Percentiles rank a stretch among this genome's conserved stretches.
Conservation (phyloP, 306 rosid genomes). For the Quercus alba region DNA sequence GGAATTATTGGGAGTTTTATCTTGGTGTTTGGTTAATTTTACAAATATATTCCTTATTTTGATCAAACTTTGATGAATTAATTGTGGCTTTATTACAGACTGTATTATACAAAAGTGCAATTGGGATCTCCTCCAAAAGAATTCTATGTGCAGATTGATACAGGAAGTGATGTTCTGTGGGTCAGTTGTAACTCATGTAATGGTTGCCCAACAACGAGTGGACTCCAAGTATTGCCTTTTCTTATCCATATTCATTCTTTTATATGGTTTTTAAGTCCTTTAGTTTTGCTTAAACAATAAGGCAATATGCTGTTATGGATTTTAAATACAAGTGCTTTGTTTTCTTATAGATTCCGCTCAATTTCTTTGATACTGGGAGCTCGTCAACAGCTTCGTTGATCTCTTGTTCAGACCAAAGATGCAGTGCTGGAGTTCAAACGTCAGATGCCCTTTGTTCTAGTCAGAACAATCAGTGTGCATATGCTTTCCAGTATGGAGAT, state of each 20-base stretch:
- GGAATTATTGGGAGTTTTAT: not conserved
- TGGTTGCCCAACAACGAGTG: constrained; percentile 90
- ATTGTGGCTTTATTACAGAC: constrained; percentile 46
- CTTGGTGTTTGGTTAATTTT: too few species aligned
- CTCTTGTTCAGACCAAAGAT: constrained; percentile 78
- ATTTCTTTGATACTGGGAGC: constrained; percentile 60
- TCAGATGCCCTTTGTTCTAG: constrained; percentile 69
- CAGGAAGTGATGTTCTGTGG: constrained; percentile 98
- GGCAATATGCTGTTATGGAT: not conserved
- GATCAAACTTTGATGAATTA: not conserved
- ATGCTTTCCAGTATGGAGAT: constrained; percentile 91
- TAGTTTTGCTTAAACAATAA: constrained; percentile 1
- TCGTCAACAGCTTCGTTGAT: constrained; percentile 71
- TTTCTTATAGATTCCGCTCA: constrained; percentile 62
- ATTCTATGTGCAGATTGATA: constrained; percentile 90
- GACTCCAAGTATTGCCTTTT: constrained; percentile 62
- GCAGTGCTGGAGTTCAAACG: constrained; percentile 59
- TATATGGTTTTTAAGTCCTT: constrained; percentile 12
- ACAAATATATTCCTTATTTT: not conserved
- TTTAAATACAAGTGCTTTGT: constrained; percentile 17
- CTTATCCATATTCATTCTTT: not conserved
- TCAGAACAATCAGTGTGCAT: constrained; percentile 74
- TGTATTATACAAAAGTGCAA: constrained; percentile 75
- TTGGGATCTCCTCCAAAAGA: constrained; percentile 91
- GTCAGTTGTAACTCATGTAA: constrained; percentile 80